These are phyloP conservation scores for Solidago caesia DNA, from an alignment of 129 eudicot species.

Conservation along the genomic window DNA sequence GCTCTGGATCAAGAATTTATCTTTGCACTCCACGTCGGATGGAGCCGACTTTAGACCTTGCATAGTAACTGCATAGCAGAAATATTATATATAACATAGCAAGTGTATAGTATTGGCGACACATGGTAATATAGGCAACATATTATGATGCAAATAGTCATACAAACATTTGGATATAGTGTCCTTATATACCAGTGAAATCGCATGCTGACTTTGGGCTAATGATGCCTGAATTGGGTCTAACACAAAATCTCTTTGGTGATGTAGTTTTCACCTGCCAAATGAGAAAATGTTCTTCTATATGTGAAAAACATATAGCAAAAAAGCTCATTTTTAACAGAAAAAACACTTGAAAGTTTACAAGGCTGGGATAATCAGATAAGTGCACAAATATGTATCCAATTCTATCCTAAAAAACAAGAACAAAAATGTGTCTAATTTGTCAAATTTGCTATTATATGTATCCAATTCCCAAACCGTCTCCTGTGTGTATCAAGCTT, in stretches of 20 bases:
- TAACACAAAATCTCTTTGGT: constrained; percentile 74
- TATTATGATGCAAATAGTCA: background rate
- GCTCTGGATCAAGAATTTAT: constrained; percentile 72
- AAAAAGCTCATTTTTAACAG: background rate
- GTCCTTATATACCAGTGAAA: constrained; percentile 53
- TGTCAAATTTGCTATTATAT: too few species aligned
- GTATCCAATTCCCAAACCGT: too few species aligned
- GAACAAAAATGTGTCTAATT: too few species aligned
- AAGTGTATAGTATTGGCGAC: background rate
- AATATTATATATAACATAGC: background rate
- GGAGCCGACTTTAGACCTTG: constrained; percentile 61
- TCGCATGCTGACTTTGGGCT: constrained; percentile 66
- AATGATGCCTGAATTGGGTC: constrained; percentile 72
- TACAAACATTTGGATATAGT: constrained; percentile 8
- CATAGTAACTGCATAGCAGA: constrained; percentile 60
- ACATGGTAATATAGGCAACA: constrained; percentile 7
- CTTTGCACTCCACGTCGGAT: constrained; percentile 73
- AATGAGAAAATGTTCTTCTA: background rate
- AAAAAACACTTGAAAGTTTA: too few species aligned
- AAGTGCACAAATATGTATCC: too few species aligned
- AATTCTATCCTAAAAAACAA: too few species aligned
- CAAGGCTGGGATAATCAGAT: too few species aligned
- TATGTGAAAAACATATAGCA: constrained; percentile 8
- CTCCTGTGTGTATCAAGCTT: too few species aligned
- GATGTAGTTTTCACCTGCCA: constrained; percentile 80